phyloP scores from a whole-genome alignment of 176 grass and related monocot species.

The Carex scoparia region DNA sequence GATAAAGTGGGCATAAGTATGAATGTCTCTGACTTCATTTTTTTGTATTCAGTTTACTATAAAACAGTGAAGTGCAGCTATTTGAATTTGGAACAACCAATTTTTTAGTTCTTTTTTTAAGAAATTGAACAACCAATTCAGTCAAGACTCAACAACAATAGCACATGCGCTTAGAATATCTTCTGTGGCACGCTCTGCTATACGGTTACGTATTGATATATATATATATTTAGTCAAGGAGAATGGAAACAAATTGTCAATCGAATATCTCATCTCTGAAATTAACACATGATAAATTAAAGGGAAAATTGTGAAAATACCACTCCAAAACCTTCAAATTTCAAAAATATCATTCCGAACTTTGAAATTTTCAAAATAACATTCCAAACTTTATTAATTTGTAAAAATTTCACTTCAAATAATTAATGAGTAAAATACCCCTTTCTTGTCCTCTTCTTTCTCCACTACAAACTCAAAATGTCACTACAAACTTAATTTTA shows the following conservation, averaged over 20 bases:
- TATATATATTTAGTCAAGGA: too few relatives aligned
- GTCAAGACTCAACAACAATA: not conserved
- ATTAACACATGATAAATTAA: not conserved
- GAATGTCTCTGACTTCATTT: not conserved
- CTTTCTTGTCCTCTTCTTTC: too few relatives aligned
- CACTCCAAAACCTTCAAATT: too few relatives aligned
- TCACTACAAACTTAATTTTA: too few relatives aligned
- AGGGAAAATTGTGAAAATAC: too few relatives aligned
- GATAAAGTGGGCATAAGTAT: not conserved
- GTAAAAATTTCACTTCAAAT: too few relatives aligned
- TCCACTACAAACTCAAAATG: too few relatives aligned
- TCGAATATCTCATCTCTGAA: not conserved
- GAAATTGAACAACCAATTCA: not conserved
- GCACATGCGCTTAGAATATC: not conserved
- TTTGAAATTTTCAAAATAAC: too few relatives aligned
- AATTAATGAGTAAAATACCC: too few relatives aligned
- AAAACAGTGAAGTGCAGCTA: not conserved
- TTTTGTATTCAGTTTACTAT: not conserved
- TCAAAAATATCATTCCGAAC: too few relatives aligned
- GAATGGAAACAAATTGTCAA: not conserved
- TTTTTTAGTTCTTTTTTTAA: too few relatives aligned
- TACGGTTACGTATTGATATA: not conserved
- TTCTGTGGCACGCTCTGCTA: not conserved
- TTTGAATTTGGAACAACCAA: not conserved
- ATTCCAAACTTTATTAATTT: too few relatives aligned